Conservation (phyloP, 495 filamentous ascomycete species). For the Amphirosellinia nigrospora region DNA sequence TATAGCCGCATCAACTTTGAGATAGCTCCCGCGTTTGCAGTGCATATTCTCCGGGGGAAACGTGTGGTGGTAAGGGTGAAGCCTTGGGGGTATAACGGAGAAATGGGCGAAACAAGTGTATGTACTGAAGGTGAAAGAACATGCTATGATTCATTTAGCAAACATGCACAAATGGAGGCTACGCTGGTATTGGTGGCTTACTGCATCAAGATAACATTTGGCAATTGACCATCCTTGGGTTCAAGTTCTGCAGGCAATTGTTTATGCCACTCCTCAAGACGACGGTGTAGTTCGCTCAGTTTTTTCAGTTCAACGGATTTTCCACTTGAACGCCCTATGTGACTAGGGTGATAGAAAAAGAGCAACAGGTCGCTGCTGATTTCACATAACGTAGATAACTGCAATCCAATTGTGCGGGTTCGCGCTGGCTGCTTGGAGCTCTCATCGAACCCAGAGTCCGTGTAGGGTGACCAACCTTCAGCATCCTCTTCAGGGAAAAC, state of each 20-base stretch:
- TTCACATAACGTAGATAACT: slow-evolving; percentile 84
- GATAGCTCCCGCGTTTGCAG: slow-evolving; percentile 83
- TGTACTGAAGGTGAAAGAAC: slow-evolving; percentile 96
- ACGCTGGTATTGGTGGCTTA: slow-evolving; percentile 54
- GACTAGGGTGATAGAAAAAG: slow-evolving; percentile 86
- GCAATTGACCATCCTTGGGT: slow-evolving; percentile 85
- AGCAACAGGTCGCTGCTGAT: slow-evolving; percentile 90
- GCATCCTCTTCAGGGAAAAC: slow-evolving; percentile 90
- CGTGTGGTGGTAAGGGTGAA: slow-evolving; percentile 84
- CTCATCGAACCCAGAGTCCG: slow-evolving; percentile 75
- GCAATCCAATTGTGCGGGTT: slow-evolving; percentile 80
- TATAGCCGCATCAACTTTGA: slow-evolving; percentile 93
- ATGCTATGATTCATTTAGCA: slow-evolving; percentile 62
- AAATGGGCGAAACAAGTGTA: slow-evolving; percentile 96
- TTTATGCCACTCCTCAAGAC: slow-evolving; percentile 90
- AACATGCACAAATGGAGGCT: neutral
- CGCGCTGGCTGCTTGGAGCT: slow-evolving; percentile 78
- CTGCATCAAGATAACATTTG: slow-evolving; percentile 93
- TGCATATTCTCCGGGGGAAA: slow-evolving; percentile 92
- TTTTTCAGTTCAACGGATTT: slow-evolving; percentile 84
- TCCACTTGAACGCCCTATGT: slow-evolving; percentile 62
- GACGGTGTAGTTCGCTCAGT: slow-evolving; percentile 85
- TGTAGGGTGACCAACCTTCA: slow-evolving; percentile 86
- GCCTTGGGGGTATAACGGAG: slow-evolving; percentile 82
- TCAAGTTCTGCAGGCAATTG: slow-evolving; percentile 86